Evolutionary conservation across 2,329 filamentous ascomycete species (phyloP).

Genomic region (Colletotrichum sp.): DNA sequence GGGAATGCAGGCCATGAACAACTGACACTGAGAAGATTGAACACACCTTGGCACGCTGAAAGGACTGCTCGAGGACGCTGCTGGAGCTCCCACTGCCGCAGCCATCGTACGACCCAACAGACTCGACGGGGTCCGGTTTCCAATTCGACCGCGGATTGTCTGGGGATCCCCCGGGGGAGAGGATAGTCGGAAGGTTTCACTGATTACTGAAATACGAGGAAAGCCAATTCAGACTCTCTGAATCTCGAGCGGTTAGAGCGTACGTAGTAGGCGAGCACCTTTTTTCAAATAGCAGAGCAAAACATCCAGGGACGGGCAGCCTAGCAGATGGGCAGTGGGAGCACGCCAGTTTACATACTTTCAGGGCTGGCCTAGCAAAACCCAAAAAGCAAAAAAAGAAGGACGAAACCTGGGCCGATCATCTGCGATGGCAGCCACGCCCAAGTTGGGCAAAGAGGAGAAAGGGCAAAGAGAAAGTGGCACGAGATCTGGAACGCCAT

Average conservation of each 20-base stretch:
- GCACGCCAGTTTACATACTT: neutral
- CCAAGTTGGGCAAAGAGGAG: neutral
- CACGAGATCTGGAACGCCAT: neutral
- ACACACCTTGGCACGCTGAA: neutral
- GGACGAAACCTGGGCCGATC: neutral
- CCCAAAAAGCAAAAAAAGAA: neutral
- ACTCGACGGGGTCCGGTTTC: neutral
- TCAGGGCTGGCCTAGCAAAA: neutral
- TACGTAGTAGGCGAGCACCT: neutral
- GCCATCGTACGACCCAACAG: conserved; percentile 1
- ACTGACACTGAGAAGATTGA: neutral
- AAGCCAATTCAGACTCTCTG: neutral
- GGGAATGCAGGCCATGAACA: neutral
- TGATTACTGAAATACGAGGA: neutral
- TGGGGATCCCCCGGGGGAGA: neutral
- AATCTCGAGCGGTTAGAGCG: neutral
- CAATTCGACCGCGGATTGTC: neutral
- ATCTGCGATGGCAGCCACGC: neutral
- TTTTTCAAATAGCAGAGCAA: neutral
- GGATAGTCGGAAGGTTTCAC: neutral
- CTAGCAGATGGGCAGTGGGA: neutral
- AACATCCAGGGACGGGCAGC: neutral
- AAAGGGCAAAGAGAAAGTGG: neutral
- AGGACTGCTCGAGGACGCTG: neutral
- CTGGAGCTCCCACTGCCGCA: neutral